Evolutionary conservation across 495 filamentous ascomycete species (phyloP), one percentile per base, ranked within the genome.

Genomic region (Talaromyces liani): DNA sequence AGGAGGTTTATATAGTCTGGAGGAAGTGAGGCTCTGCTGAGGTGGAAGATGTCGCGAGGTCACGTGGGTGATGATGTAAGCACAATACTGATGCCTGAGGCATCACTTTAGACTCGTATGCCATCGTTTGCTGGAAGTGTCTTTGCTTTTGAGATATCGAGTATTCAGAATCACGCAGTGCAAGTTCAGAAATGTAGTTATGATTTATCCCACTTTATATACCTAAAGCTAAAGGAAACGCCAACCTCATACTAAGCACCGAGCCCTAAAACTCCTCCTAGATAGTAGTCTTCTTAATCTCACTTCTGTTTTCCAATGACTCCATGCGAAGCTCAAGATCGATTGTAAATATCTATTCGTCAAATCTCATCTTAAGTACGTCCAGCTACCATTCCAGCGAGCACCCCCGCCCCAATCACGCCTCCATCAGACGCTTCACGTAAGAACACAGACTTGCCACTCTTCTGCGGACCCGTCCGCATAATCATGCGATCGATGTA

Each of bases 351-450:
- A 1, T 41, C 36, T 16, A 41, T 41, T 9, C 36, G 9, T 36
- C 10, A 9, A 36, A 10, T 3, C 33, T 36, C 33, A 1, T 41
- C 36, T 16, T 41, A 41, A 16, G 8, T 4, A 41, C n/a, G 49
- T 16, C 31, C 25, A 24, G 60, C 60, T 4, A 78, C 73, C 76
- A 81, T 87, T 1, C 85, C 87, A n/a, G 86, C 88, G 63, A 93
- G 71, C 31, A 92, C 88, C 5, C 87, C 90, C 6, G 89, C 90
- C 0, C 90, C 90, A 55, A 86, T 87, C 57, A 92, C 85, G 14
- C 89, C 90, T 12, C 89, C 90, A 71, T 92, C 88, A 31, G 87
- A 84, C 58, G 88, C 90, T 58, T 90, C 87, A 41, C 79, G 79
- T 59, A 93, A 70, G 25, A 87, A 81, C 5, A 92, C 84, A 31